Evolutionary conservation across 2,329 filamentous ascomycete species (phyloP).

Genomic region (Aspergillus awamori): DNA sequence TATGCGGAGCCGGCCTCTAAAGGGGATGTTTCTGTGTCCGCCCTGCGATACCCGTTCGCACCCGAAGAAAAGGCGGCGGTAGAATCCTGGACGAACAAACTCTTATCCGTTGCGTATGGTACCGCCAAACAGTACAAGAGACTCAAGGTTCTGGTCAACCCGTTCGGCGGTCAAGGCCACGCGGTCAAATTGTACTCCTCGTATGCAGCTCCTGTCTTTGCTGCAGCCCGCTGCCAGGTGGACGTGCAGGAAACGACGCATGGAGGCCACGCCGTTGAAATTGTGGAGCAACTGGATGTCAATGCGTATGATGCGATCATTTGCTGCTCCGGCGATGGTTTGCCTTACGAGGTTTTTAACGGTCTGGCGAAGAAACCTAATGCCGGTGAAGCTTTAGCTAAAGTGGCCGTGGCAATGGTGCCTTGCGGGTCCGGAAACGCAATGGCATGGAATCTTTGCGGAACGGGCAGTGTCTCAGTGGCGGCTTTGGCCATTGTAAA

Average conservation of each 20-base stretch:
- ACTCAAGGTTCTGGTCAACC: constrained; percentile 88
- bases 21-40: constrained; percentile 61
- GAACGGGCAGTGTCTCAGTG: constrained; percentile 72
- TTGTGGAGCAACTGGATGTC: constrained; percentile 75
- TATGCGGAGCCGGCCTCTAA: constrained; percentile 68
- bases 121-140: constrained; percentile 70
- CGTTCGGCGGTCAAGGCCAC: constrained; percentile 79
- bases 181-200: constrained; percentile 73
- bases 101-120: constrained; percentile 73
- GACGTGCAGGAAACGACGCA: constrained; percentile 73
- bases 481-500: constrained; percentile 87
- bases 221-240: constrained; percentile 75
- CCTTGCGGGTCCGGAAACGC: constrained; percentile 95
- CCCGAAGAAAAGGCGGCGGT: constrained; percentile 54
- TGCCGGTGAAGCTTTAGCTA: constrained; percentile 71
- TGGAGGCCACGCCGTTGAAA: constrained; percentile 75
- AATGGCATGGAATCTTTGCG: constrained; percentile 86
- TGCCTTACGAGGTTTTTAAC: constrained; percentile 94
- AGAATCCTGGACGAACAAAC: constrained; percentile 63
- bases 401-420: constrained; percentile 80
- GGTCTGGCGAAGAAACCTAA: constrained; percentile 78
- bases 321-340: constrained; percentile 87
- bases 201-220: constrained; percentile 78
- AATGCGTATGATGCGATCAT: constrained; percentile 82
- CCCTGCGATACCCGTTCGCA: constrained; percentile 64